These are phyloP conservation scores for Asterionellopsis glacialis DNA, from an alignment of 108 stramenopile genomes.

Conservation along the genomic window DNA sequence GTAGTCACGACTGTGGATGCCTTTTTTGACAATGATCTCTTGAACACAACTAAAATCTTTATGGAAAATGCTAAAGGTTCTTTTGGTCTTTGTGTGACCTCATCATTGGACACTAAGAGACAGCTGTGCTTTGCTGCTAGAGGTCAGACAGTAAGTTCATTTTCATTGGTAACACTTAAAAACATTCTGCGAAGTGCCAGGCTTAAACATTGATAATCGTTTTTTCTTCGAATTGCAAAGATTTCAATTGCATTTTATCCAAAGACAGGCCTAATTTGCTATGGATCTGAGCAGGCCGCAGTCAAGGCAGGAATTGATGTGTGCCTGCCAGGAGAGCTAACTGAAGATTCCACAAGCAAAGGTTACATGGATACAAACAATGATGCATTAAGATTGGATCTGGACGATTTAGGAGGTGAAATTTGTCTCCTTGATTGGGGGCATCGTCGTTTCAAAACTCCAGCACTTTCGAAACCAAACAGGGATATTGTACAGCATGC, in stretches of 20 bases:
- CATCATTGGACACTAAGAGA: conserved; percentile 64
- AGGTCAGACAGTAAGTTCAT: conserved; percentile 56
- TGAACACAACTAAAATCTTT: conserved; percentile 54
- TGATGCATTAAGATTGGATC: conserved; percentile 52
- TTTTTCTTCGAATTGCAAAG: no score
- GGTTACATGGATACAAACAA: conserved; percentile 29
- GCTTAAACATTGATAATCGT: no score
- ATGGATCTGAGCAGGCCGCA: conserved; percentile 79
- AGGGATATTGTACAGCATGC: conserved; percentile 23
- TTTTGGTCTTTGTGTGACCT: conserved; percentile 63
- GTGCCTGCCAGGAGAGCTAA: background rate
- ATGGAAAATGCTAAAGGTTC: conserved; percentile 69
- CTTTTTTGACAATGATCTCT: conserved; percentile 79
- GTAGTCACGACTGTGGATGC: conserved; percentile 46
- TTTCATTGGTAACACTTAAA: no score
- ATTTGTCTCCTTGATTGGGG: conserved; percentile 58
- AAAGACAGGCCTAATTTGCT: conserved; percentile 66
- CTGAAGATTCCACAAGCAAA: background rate
- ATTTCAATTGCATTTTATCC: conserved; percentile 80
- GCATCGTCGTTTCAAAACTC: conserved; percentile 10
- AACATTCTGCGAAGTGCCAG: no score
- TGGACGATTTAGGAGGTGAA: conserved; percentile 71
- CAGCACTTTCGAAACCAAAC: conserved; percentile 44
- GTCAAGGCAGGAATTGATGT: conserved; percentile 54
- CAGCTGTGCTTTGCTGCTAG: conserved; percentile 76